Conservation (phyloP, 306 rosid species). For the Glycine soja region DNA sequence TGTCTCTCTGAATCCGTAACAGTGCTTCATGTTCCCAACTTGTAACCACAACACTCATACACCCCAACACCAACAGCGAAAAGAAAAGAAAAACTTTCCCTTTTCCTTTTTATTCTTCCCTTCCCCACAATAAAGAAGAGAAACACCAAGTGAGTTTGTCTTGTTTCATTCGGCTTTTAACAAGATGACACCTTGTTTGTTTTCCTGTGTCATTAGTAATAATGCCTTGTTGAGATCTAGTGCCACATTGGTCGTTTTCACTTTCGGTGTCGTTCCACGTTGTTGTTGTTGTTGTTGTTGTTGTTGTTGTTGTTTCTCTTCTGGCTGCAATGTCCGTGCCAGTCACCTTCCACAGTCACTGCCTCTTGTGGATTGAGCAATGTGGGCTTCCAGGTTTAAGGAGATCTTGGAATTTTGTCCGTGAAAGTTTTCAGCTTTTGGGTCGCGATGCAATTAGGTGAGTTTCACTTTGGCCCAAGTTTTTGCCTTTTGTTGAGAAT, state of each 20-base stretch:
- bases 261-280: slow-evolving; percentile 41
- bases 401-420: slow-evolving; percentile 41
- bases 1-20: slow-evolving; percentile 35
- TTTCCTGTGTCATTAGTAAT: slow-evolving; percentile 19
- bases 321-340: slow-evolving; percentile 49
- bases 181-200: slow-evolving; percentile 43
- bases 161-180: slow-evolving; percentile 33
- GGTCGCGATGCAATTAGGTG: slow-evolving; percentile 68
- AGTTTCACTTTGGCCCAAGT: slow-evolving; percentile 10
- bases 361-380: slow-evolving; percentile 51
- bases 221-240: slow-evolving; percentile 53
- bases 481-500: neutral
- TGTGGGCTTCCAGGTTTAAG: slow-evolving; percentile 41
- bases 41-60: neutral
- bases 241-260: slow-evolving; percentile 37
- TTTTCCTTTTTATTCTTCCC: neutral
- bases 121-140: slow-evolving; percentile 6
- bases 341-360: slow-evolving; percentile 48
- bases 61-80: neutral
- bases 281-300: slow-evolving; percentile 45
- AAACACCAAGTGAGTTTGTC: slow-evolving; percentile 23
- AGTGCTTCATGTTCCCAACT: slow-evolving; percentile 35
- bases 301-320: slow-evolving; percentile 42
- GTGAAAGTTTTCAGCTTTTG: slow-evolving; percentile 48
- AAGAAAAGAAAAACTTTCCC: neutral